These are phyloP conservation scores for Aquilaria yunnanensis DNA, from an alignment of 345 rosid genomes.

Conservation along the genomic window DNA sequence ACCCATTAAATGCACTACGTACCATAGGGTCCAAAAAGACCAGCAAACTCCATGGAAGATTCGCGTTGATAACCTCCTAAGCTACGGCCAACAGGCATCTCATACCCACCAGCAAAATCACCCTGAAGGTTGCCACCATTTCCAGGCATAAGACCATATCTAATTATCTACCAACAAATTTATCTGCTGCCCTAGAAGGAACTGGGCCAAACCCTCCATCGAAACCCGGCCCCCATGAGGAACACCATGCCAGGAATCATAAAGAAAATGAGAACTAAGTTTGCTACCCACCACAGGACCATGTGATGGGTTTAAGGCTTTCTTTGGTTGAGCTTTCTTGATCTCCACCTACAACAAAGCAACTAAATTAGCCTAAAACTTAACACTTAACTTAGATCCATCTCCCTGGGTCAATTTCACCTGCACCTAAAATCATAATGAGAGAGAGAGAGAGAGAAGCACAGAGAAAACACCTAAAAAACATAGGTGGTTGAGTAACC, in stretches of 20 bases:
- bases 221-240: constrained; percentile 61
- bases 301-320: constrained; percentile 75
- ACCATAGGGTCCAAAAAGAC: constrained; percentile 83
- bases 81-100: constrained; percentile 44
- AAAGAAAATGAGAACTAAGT: constrained; percentile 59
- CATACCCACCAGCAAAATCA: constrained; percentile 75
- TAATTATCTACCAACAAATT: constrained; percentile 48
- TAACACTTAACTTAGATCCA: constrained; percentile 34
- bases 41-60: constrained; percentile 78
- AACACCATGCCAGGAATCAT: constrained; percentile 53
- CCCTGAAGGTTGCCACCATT: constrained; percentile 57
- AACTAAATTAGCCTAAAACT: constrained; percentile 87
- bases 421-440: constrained; percentile 23
- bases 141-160: constrained; percentile 62
- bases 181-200: constrained; percentile 66
- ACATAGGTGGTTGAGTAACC: too few relatives aligned
- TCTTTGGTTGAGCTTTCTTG: constrained; percentile 99
- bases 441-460: too few relatives aligned
- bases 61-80: constrained; percentile 69
- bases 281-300: constrained; percentile 66
- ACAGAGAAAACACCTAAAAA: not conserved
- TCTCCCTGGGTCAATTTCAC: constrained; percentile 26
- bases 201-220: constrained; percentile 85
- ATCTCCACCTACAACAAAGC: constrained; percentile 99
- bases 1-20: constrained; percentile 70